Evolutionary conservation across 2,329 filamentous ascomycete species (phyloP), one percentile per base, ranked within the genome.

Genomic region (Malbranchea zuffiana): DNA sequence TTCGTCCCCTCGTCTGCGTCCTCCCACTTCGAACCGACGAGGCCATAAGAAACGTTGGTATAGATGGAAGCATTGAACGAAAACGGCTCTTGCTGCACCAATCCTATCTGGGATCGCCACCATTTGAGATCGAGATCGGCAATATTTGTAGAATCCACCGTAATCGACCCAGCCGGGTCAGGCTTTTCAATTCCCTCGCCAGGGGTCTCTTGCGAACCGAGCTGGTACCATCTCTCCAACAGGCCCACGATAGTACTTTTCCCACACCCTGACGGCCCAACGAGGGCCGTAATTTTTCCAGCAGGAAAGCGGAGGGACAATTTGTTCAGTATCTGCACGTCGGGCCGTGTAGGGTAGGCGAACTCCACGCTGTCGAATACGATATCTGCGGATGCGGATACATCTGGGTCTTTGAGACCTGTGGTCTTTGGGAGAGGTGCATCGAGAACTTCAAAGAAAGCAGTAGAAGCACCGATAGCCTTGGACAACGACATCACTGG

Each of bases 31-130:
- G 55, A 56, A 3, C 52, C 57, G 17, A 54, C 46, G 2, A 80
- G 54, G 0, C 77, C 78, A 45, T 72, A 69, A 0, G 69, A 67
- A 4, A 82, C 74, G 43, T 81, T 81, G 7, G 68, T 67, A 46
- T 65, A 72, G 23, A 82, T 75, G 0, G 73, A 73, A 23, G 75
- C 71, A 47, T 79, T 78, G 55, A 82, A 82, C 1, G 81, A 61
- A 39, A 78, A 77, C 0, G 76, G 75, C 40, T 82, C 76, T 48
- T 82, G 78, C 43, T 79, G 74, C 3, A 82, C 78, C 4, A 81
- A 61, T 0, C 75, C 74, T 40, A 81, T 79, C 21, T 67, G 56
- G 3, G 61, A 58, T 28, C 72, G 64, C 56, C 72, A 74, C 46
- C 67, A 84, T 44, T 75, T 77, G 23, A 81, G 47, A 21, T 82